Evolutionary conservation across 371 early-diverging fungal species (phyloP), one percentile per base, ranked within the genome.

Genomic region (Actinomucor elegans): DNA sequence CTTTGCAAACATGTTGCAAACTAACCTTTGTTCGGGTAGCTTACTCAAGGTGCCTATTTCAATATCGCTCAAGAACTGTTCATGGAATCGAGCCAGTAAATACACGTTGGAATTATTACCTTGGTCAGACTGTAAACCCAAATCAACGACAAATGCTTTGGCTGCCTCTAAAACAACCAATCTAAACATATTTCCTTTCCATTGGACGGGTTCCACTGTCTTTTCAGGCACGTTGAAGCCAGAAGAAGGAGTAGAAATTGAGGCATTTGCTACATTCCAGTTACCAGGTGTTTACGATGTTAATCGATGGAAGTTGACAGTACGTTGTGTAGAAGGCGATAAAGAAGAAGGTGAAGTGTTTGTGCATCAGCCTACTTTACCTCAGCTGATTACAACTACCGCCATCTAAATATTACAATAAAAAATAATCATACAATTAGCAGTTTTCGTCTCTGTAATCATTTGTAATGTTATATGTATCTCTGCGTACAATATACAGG

Each of bases 211-310:
- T 14, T 53, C 78, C 1, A 86, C 85, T 5, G 60, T 69, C 4
- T 70, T 76, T 17, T 69, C 71, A 10, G 86, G 86, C 5, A 62
- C 55, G 5, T 65, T 90, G 44, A 69, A 69, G 9, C 83, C 85
- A 2, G 71, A 87, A 17, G 73, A 78, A 47, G 75, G 73, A 38
- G 55, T 51, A 4, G 63, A 66, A 20, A 38, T 87, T 10, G 52
- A 52, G 5, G 64, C 78, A 11, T 52, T 67, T 36, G 89, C 86
- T 0, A 75, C 77, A 20, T 85, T 91, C 52, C 69, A 77, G 1
- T 48, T 74, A 28, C 61, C 79, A 27, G 92, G 90, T 7, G 76
- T 87, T 0, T 90, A 86, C 57, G 85, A 91, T 57, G 65, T 91
- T 31, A 89, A 87, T 64, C 73, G 86, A 15, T 91, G 92, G 92